Conservation (phyloP, 805 yeast genomes). For the Scheffersomyces ergatensis region DNA sequence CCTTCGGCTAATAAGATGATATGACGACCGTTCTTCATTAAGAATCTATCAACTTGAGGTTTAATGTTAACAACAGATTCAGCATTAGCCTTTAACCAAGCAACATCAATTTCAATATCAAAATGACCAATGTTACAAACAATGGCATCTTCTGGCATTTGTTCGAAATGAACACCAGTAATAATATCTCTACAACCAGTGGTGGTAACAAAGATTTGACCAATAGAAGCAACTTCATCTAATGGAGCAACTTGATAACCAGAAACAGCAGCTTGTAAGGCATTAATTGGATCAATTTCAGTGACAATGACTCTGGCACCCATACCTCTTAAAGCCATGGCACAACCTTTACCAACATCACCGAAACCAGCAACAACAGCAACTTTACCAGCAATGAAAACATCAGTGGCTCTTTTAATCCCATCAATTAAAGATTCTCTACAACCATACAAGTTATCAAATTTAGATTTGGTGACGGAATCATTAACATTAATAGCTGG, state of each 20-base stretch:
- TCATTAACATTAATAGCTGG: slow-evolving; percentile 99
- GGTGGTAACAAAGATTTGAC: slow-evolving; percentile 98
- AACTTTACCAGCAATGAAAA: slow-evolving; percentile 98
- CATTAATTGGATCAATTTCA: slow-evolving; percentile 98
- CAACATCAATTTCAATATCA: slow-evolving; percentile 98
- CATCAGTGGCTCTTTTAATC: slow-evolving; percentile 99
- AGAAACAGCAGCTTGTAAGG: slow-evolving; percentile 98
- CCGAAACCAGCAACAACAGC: slow-evolving; percentile 99
- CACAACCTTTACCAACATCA: slow-evolving; percentile 99
- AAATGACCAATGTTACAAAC: slow-evolving; percentile 99
- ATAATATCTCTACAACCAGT: slow-evolving; percentile 99
- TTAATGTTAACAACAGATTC: slow-evolving; percentile 92
- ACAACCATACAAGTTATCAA: slow-evolving; percentile 99
- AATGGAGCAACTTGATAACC: slow-evolving; percentile 97
- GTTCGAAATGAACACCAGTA: slow-evolving; percentile 79
- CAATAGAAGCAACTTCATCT: slow-evolving; percentile 88
- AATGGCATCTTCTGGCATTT: slow-evolving; percentile 99
- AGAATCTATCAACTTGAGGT: slow-evolving; percentile 98
- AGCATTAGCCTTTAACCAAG: slow-evolving; percentile 96
- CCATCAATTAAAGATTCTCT: slow-evolving; percentile 98
- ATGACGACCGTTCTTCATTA: slow-evolving; percentile 87
- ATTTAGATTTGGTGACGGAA: slow-evolving; percentile 98
- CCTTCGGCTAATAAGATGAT: slow-evolving; percentile 97
- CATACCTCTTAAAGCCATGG: slow-evolving; percentile 97
- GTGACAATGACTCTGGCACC: slow-evolving; percentile 98